Percentiles rank a stretch among this genome's conserved stretches.
phyloP scores from a whole-genome alignment of 2,329 filamentous ascomycete species.

The Chaetomium olivaceum region DNA sequence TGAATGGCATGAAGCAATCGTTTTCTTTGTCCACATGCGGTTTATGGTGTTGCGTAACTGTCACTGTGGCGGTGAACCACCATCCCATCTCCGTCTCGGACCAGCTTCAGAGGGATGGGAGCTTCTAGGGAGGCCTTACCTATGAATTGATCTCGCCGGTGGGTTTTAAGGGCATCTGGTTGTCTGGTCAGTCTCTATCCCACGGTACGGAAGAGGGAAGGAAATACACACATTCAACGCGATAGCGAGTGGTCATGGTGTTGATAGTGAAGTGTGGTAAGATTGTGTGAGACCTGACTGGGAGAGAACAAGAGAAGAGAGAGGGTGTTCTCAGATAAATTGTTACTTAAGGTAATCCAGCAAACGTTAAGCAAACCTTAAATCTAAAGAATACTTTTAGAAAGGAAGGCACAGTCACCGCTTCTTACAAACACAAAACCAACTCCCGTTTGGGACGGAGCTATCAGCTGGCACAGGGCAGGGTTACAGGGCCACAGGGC shows the following conservation, averaged over 20 bases:
- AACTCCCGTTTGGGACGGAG: conserved; percentile 18
- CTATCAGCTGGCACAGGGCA: conserved; percentile 19
- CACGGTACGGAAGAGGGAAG: background rate
- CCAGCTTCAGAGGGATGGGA: no score
- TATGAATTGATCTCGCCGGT: conserved; percentile 87
- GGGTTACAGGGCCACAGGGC: no score
- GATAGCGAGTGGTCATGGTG: conserved; percentile 63
- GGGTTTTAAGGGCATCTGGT: conserved; percentile 70
- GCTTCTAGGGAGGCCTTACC: conserved; percentile 39
- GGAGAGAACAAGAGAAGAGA: background rate
- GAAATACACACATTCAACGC: conserved; percentile 68
- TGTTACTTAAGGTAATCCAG: background rate
- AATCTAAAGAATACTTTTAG: background rate
- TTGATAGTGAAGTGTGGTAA: background rate
- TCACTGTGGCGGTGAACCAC: background rate
- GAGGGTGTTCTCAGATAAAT: background rate
- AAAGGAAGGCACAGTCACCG: conserved; percentile 24
- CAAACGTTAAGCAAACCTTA: background rate
- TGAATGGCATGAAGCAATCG: no score
- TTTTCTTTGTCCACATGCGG: no score
- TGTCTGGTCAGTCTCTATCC: conserved; percentile 17
- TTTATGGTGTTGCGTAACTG: background rate
- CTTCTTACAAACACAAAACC: conserved; percentile 7
- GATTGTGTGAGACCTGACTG: no score
- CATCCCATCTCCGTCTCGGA: background rate